These are phyloP conservation scores for Cryphonectria carpinicola DNA, from an alignment of 2,329 filamentous ascomycete species.

Conservation along the genomic window DNA sequence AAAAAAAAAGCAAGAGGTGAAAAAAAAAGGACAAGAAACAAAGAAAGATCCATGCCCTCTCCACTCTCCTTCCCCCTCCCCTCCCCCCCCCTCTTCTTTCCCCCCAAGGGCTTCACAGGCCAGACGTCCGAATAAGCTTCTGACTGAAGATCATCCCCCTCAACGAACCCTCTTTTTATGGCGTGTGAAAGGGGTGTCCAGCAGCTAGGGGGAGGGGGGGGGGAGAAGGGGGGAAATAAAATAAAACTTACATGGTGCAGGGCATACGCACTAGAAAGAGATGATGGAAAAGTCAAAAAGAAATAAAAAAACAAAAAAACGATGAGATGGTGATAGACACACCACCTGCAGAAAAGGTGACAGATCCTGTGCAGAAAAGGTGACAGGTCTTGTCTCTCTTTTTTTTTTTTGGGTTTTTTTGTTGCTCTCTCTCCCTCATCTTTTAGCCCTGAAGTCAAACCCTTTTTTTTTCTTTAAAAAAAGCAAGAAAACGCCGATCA, in stretches of 20 bases:
- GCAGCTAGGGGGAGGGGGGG: no score
- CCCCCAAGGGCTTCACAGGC: not conserved
- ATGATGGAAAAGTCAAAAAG: not conserved
- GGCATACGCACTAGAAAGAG: not conserved
- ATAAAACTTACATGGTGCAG: no score
- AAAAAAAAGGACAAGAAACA: not conserved
- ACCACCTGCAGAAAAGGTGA: not conserved
- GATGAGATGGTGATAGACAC: not conserved
- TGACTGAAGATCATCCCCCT: not conserved
- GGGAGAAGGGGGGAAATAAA: no score
- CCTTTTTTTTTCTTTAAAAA: no score
- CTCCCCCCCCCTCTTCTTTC: not conserved
- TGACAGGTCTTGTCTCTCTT: not conserved
- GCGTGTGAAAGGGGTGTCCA: not conserved
- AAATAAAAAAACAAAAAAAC: not conserved
- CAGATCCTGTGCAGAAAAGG: slow-evolving; percentile 2
- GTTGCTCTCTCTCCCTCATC: not conserved
- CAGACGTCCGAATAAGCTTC: not conserved
- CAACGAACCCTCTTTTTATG: not conserved
- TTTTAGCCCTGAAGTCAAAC: not conserved
- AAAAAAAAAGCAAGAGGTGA: not conserved
- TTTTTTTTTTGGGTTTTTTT: no score
- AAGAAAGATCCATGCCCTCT: not conserved
- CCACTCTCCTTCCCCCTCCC: not conserved
- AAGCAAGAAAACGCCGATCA: not conserved